A percentile compares a stretch with the other conserved stretches of the same genome.
These are phyloP conservation scores for Alopecurus myosuroides DNA, from an alignment of 176 grass and related monocot genomes.

Conservation along the genomic window DNA sequence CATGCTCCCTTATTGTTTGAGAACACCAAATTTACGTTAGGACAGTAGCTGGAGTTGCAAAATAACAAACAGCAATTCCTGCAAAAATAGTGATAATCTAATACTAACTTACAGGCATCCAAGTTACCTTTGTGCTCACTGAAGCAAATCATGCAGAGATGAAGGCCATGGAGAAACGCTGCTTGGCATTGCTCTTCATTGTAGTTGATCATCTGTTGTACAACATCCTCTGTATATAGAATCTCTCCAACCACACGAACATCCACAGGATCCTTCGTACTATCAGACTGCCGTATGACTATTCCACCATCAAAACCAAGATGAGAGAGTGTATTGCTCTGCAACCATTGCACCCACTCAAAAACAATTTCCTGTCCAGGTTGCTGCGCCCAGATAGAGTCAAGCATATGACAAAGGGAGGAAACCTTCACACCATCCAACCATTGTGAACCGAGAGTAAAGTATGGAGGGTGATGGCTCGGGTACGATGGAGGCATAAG, in stretches of 20 bases:
- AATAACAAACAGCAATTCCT: background rate
- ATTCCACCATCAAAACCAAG: slow-evolving; percentile 38
- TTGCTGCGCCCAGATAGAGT: slow-evolving; percentile 43
- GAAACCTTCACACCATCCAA: slow-evolving; percentile 40
- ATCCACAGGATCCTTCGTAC: background rate
- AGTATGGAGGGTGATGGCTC: slow-evolving; percentile 48
- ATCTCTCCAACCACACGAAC: slow-evolving; percentile 18
- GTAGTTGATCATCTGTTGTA: slow-evolving; percentile 40
- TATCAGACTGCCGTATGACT: slow-evolving; percentile 13
- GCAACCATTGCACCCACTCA: slow-evolving; percentile 57
- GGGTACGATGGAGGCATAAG: slow-evolving; percentile 51
- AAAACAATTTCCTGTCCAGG: slow-evolving; percentile 40
- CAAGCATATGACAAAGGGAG: slow-evolving; percentile 44
- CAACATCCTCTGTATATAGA: background rate
- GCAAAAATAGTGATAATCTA: background rate
- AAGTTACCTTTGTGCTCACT: slow-evolving; percentile 31
- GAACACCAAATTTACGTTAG: background rate
- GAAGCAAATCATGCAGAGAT: slow-evolving; percentile 50
- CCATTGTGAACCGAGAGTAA: slow-evolving; percentile 37
- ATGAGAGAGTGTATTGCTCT: slow-evolving; percentile 34
- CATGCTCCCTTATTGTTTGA: background rate
- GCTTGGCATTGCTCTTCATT: slow-evolving; percentile 39
- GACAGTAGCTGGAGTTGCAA: background rate
- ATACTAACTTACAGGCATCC: background rate
- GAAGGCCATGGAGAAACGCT: slow-evolving; percentile 39